A percentile compares a stretch with the other conserved stretches of the same genome.
Evolutionary conservation across 2,329 filamentous ascomycete genomes (phyloP).

Genomic region (Aspergillus novoparasiticus): DNA sequence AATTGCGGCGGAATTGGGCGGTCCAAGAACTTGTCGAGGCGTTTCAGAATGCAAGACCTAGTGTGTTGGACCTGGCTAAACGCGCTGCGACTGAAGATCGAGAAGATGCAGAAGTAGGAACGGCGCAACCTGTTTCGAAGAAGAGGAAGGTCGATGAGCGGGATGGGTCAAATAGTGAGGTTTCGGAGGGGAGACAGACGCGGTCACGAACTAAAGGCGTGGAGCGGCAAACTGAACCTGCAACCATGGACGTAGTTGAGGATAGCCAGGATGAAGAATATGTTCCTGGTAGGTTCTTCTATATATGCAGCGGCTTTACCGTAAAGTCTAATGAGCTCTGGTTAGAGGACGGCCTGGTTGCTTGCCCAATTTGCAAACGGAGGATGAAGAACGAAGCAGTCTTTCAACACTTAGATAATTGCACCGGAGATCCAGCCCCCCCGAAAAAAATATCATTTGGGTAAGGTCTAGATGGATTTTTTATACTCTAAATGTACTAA

Average conservation of each 20-base stretch:
- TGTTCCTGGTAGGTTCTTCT: slow-evolving; percentile 32
- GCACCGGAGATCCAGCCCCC: slow-evolving; percentile 39
- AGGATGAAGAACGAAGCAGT: slow-evolving; percentile 80
- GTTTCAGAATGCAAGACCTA: slow-evolving; percentile 68
- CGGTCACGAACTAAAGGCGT: slow-evolving; percentile 35
- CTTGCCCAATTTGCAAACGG: slow-evolving; percentile 78
- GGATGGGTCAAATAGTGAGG: slow-evolving; percentile 34
- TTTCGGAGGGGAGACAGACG: slow-evolving; percentile 34
- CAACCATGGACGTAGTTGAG: slow-evolving; percentile 35
- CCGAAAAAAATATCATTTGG: slow-evolving; percentile 27
- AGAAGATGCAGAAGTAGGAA: slow-evolving; percentile 48
- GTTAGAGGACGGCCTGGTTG: slow-evolving; percentile 72
- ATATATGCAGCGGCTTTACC: neutral
- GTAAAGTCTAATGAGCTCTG: slow-evolving; percentile 18
- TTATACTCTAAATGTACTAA: slow-evolving; percentile 18
- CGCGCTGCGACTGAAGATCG: slow-evolving; percentile 55
- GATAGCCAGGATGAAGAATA: slow-evolving; percentile 47
- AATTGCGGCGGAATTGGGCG: slow-evolving; percentile 80
- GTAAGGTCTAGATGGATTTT: slow-evolving; percentile 24
- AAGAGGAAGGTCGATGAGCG: slow-evolving; percentile 41
- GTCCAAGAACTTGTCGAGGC: slow-evolving; percentile 81
- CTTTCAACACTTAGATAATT: slow-evolving; percentile 78
- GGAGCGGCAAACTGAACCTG: slow-evolving; percentile 14
- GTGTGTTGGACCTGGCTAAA: slow-evolving; percentile 66
- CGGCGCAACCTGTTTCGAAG: slow-evolving; percentile 32